phyloP scores from a whole-genome alignment of 139 green algal species.

The Volvox africanus region DNA sequence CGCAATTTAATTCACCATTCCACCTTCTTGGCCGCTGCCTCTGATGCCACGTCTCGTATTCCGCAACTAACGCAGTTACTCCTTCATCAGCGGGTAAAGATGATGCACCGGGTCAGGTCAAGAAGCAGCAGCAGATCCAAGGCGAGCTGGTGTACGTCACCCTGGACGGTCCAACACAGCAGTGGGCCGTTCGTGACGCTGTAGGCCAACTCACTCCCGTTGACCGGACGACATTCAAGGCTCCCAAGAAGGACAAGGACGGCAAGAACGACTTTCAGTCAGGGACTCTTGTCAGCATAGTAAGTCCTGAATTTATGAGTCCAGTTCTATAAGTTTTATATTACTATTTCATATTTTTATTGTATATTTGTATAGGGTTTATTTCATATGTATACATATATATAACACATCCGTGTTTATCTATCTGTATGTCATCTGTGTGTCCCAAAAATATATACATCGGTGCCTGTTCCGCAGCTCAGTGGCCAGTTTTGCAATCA shows the following conservation, averaged over 20 bases:
- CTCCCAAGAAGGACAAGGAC: slow-evolving; percentile 14
- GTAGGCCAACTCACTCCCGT: not conserved
- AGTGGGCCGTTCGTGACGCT: not conserved
- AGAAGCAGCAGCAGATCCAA: not conserved
- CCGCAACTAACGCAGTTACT: not conserved
- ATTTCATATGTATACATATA: too few species aligned
- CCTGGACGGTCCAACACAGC: not conserved
- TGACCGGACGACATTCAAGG: not conserved
- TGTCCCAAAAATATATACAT: too few species aligned
- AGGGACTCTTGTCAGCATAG: not conserved
- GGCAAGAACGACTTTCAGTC: not conserved
- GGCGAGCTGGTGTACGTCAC: not conserved
- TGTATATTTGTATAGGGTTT: not conserved
- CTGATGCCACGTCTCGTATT: not conserved
- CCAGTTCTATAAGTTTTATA: not conserved
- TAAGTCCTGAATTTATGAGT: not conserved
- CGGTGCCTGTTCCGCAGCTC: too few species aligned
- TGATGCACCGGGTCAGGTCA: not conserved
- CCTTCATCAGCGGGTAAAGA: not conserved
- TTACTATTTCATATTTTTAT: not conserved
- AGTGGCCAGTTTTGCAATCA: not conserved
- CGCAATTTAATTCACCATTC: not conserved
- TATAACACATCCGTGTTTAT: too few species aligned
- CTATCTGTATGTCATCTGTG: too few species aligned
- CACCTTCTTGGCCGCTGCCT: not conserved